phyloP scores from a whole-genome alignment of 345 rosid genomes.

The Linum usitatissimum region DNA sequence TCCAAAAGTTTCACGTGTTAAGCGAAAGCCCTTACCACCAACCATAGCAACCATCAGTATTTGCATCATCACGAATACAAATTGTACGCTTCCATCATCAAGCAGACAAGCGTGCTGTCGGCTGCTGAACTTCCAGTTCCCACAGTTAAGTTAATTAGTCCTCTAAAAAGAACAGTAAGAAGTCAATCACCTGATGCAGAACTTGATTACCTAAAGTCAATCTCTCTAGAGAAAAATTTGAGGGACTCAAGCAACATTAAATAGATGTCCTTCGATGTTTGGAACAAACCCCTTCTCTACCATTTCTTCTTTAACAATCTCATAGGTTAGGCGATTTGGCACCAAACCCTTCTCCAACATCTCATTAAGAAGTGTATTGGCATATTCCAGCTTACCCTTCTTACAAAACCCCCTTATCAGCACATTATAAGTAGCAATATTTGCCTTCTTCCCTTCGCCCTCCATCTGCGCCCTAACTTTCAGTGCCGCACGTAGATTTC shows the following conservation, averaged over 20 bases:
- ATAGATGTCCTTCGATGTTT: slow-evolving; percentile 70
- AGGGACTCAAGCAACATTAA: slow-evolving; percentile 25
- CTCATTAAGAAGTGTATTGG: slow-evolving; percentile 71
- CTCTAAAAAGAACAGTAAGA: too few species aligned
- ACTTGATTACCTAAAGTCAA: not conserved
- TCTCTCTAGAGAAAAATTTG: not conserved
- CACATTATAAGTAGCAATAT: slow-evolving; percentile 56
- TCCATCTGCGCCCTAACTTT: slow-evolving; percentile 53
- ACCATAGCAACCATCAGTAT: too few species aligned
- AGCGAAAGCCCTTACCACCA: too few species aligned
- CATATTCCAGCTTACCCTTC: slow-evolving; percentile 59
- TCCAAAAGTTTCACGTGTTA: too few species aligned
- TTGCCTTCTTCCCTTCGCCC: slow-evolving; percentile 52
- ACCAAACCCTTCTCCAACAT: slow-evolving; percentile 79
- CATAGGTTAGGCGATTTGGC: slow-evolving; percentile 55
- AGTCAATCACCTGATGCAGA: too few species aligned
- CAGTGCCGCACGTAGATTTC: slow-evolving; percentile 54
- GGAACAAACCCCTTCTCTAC: slow-evolving; percentile 77
- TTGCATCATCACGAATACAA: too few species aligned
- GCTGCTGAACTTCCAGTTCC: too few species aligned
- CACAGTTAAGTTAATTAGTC: too few species aligned
- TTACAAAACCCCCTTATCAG: slow-evolving; percentile 51
- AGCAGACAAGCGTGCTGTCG: too few species aligned
- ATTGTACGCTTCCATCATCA: too few species aligned
- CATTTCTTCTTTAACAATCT: slow-evolving; percentile 63